phyloP scores from a whole-genome alignment of 208 protist species.

The Leptomonas pyrrhocoris region DNA sequence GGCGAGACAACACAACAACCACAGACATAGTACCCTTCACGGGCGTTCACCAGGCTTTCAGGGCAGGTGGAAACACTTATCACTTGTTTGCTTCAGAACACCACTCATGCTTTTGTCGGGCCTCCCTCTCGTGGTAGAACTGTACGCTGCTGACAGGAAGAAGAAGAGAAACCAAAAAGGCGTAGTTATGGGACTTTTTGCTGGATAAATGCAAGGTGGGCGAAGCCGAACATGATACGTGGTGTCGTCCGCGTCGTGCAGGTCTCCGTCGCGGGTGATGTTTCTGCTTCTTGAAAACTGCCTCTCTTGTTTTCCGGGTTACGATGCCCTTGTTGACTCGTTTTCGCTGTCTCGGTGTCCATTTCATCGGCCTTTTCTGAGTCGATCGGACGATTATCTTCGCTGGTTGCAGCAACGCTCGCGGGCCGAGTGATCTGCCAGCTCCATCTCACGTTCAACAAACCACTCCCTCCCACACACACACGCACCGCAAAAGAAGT shows the following conservation, averaged over 20 bases:
- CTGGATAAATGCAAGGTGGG: no score
- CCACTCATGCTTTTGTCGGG: conserved; percentile 59
- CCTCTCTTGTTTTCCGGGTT: not conserved
- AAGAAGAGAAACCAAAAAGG: no score
- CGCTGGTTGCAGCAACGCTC: no score
- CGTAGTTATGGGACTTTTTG: no score
- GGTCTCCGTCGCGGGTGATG: not conserved
- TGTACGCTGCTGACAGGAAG: not conserved
- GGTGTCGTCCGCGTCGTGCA: not conserved
- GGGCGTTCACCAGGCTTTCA: conserved; percentile 17
- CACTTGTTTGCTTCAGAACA: conserved; percentile 13
- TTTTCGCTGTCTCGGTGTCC: no score
- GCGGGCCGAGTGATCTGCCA: no score
- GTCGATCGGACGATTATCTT: not conserved
- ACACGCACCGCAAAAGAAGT: no score
- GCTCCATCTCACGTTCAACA: no score
- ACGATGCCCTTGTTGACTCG: no score
- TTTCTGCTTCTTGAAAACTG: conserved; percentile 3
- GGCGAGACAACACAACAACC: conserved; percentile 15
- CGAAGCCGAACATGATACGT: not conserved
- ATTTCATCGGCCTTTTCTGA: not conserved
- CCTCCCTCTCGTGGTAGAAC: conserved; percentile 74
- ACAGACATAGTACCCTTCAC: conserved; percentile 82
- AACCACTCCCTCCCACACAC: no score
- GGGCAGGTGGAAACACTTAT: not conserved